Evolutionary conservation across 2,329 filamentous ascomycete species (phyloP), one percentile per base, ranked within the genome.

Genomic region (Pseudofabraea citricarpa): DNA sequence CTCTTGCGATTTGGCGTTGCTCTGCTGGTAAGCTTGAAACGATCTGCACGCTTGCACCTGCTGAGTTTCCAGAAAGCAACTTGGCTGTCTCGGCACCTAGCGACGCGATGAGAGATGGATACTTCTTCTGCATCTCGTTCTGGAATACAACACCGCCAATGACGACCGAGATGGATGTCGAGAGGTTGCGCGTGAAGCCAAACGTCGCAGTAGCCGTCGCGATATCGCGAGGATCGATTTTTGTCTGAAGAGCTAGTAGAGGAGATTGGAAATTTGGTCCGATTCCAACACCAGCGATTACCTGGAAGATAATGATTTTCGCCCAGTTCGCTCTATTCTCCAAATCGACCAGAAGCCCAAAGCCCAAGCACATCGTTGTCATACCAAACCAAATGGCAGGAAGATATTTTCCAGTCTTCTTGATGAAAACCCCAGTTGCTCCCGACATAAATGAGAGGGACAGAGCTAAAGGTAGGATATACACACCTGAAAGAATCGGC

Each of bases 401-500:
- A 23, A 76, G 74, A 63, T 86, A 87, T 49, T 75, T 74, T 23
- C 85, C 85, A 0, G 81, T 86, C 60, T 79, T 75, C 55, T 75
- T 73, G 54, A 81, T 81, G 45, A 71, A 67, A 13, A 81, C 53
- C 22, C 81, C 81, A 0, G 74, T 75, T 3, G 57, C 55, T 6
- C 75, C 75, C 0, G 85, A 87, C 23, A 74, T 60, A 48, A 87
- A 51, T 0, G 85, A 87, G 3, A 88, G 67, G 2, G 81, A 73
- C 24, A 91, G 59, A 7, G 85, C 85, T 49, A 78, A 79, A 0
- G 87, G 83, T 12, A 93, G 71, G 13, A 89, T 64, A 58, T 89
- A 90, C 40, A 90, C 83, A 36, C 88, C 88, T 1, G 83, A 87
- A 18, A 87, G 68, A 22, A 93, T 75, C 0, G 87, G 84, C 0